Evolutionary conservation across 257 asterid genomes (phyloP), one percentile per base, ranked within the genome.

Genomic region (Eucommia ulmoides): DNA sequence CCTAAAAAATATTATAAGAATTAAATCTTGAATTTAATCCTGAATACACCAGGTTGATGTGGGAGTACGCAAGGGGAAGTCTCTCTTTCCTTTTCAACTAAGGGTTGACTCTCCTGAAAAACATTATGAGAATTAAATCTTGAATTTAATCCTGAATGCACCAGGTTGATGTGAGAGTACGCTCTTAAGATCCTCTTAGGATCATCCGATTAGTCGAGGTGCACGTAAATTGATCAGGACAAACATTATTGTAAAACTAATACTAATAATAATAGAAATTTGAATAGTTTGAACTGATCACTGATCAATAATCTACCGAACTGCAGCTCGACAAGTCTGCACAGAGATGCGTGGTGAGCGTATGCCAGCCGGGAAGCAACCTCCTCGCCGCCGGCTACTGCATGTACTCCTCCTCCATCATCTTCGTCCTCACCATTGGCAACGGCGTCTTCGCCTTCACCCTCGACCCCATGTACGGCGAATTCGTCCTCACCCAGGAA

Each of bases 311-410:
- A 17, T 15, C 19, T 45, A 8, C 17, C 29, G 2, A 44, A 45
- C 29, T 59, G 75, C 76, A 88, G 97, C 91, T 88, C 7, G 94
- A 59, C 74, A 61, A 24, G 14, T 54, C 19, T 24, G 50, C 52
- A 24, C 80, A 82, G 55, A 75, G 66, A 65, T 88, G 97, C 19
- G 53, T 89, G 0, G 93, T 89, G 63, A 85, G 70, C 54, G 96
- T 85, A 2, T 89, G 98, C 73, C 98, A 89, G 65, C 96, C 94
- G 0, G 94, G 96, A 10, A 71, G 48, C 58, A 89, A 85, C 76
- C 83, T 89, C 16, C 88, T 89, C 3, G 93, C 91, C 11, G 93
- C 96, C 11, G 98, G 98, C 11, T 89, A 89, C 62, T 89, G 98
- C 78, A 76, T 85, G 88, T 89, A 89, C 76, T 89, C 98, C 6